phyloP scores from a whole-genome alignment of 164 flowering plant species.

The Kingdonia uniflora region DNA sequence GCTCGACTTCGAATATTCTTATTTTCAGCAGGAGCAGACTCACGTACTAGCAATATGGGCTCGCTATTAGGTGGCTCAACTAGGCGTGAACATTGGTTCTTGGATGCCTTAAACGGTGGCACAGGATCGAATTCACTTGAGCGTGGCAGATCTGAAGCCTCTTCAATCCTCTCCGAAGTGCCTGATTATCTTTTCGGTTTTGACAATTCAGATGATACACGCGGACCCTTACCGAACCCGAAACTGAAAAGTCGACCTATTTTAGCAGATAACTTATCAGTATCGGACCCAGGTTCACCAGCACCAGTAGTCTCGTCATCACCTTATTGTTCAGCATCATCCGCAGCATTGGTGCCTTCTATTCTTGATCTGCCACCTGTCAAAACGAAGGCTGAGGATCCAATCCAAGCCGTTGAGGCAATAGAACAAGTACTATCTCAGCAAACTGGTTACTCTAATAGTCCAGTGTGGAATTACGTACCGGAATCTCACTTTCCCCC shows the following conservation, averaged over 20 bases:
- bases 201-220: slow-evolving; percentile 51
- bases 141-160: slow-evolving; percentile 72
- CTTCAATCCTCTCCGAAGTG: slow-evolving; percentile 75
- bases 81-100: slow-evolving; percentile 71
- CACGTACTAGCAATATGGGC: slow-evolving; percentile 37
- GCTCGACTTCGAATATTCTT: slow-evolving; percentile 72
- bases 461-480: slow-evolving; percentile 39
- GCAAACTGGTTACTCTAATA: slow-evolving; percentile 22
- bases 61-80: slow-evolving; percentile 61
- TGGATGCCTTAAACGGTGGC: slow-evolving; percentile 73
- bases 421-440: slow-evolving; percentile 14
- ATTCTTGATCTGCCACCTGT: slow-evolving; percentile 64
- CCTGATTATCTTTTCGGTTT: slow-evolving; percentile 90
- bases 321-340: slow-evolving; percentile 40
- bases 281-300: slow-evolving; percentile 81
- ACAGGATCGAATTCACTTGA: slow-evolving; percentile 22
- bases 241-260: slow-evolving; percentile 20
- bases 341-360: slow-evolving; percentile 20
- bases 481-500: slow-evolving; percentile 28
- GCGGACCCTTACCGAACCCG: slow-evolving; percentile 13
- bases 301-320: slow-evolving; percentile 34
- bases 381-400: slow-evolving; percentile 36
- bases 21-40: slow-evolving; percentile 26
- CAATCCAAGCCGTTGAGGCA: slow-evolving; percentile 14
- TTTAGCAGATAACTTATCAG: slow-evolving; percentile 30